A percentile compares a stretch with the other conserved stretches of the same genome.
Evolutionary conservation across 768 basidiomycete genomes (phyloP).

Genomic region (Candolleomyces eurysporus): DNA sequence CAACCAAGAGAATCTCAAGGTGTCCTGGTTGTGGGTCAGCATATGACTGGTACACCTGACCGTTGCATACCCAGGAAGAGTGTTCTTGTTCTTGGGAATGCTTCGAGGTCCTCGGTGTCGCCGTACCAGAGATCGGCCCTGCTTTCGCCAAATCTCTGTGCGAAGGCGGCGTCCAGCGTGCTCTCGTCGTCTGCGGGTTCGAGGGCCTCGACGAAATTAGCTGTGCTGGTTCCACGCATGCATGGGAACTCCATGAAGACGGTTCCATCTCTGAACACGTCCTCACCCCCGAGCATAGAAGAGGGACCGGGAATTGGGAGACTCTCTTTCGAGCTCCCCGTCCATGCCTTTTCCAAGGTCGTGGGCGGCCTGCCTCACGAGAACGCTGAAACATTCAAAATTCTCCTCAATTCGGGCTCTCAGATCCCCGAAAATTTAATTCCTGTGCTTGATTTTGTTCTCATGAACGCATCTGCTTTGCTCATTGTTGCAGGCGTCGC

Average conservation of each 20-base stretch:
- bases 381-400: conserved; percentile 74
- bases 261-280: conserved; percentile 61
- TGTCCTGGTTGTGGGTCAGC: too few relatives aligned
- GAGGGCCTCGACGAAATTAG: conserved; percentile 95
- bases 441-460: conserved; percentile 80
- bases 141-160: conserved; percentile 77
- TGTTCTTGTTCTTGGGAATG: too few relatives aligned
- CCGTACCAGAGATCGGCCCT: conserved; percentile 73
- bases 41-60: too few relatives aligned
- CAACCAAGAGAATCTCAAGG: too few relatives aligned
- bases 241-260: conserved; percentile 71
- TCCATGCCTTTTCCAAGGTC: conserved; percentile 70
- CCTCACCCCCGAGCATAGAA: conserved; percentile 63
- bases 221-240: conserved; percentile 85
- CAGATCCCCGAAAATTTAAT: conserved; percentile 53
- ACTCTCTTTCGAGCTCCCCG: conserved; percentile 77
- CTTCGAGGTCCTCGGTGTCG: conserved; percentile 91
- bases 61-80: too few relatives aligned
- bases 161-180: conserved; percentile 75
- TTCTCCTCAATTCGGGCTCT: conserved; percentile 57
- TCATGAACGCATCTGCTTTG: conserved; percentile 87
- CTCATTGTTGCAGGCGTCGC: conserved; percentile 83
- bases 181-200: conserved; percentile 89
- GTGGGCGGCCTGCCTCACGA: conserved; percentile 71
- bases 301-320: too few relatives aligned